Percentiles rank a stretch among this genome's conserved stretches.
Conservation (phyloP, 148 eudicot genomes). For the Camellia lanceoleosa region DNA sequence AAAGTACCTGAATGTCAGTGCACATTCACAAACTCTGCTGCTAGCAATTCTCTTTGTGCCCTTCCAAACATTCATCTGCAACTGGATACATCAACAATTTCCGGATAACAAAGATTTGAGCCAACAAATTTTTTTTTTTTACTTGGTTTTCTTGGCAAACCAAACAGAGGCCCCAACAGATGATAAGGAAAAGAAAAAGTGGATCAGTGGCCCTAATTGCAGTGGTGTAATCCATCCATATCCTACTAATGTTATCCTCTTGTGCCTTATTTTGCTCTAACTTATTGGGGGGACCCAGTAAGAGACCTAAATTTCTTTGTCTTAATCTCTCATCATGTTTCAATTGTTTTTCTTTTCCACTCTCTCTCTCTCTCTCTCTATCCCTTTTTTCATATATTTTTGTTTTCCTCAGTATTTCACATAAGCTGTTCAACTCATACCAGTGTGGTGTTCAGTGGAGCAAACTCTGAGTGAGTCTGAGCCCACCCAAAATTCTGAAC, state of each 20-base stretch:
- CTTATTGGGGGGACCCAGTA: neutral
- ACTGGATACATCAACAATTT: no score
- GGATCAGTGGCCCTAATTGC: neutral
- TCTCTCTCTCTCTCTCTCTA: neutral
- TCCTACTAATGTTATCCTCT: neutral
- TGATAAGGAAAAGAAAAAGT: neutral
- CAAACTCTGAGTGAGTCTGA: no score
- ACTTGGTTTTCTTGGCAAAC: neutral
- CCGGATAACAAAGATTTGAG: neutral
- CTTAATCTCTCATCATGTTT: neutral
- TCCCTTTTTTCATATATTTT: neutral
- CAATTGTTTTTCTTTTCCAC: neutral
- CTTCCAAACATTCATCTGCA: no score
- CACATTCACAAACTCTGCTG: no score
- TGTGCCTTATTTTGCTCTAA: neutral
- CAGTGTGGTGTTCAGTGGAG: no score
- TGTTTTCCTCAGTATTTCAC: neutral
- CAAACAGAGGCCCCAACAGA: neutral
- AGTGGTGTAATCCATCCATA: neutral
- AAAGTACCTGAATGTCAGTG: no score
- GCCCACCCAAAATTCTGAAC: no score
- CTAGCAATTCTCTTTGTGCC: no score
- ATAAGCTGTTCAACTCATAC: neutral
- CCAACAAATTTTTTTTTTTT: neutral
- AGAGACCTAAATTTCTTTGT: neutral